Conservation (phyloP, 139 green algal genomes). For the Haematococcus lacustris region DNA sequence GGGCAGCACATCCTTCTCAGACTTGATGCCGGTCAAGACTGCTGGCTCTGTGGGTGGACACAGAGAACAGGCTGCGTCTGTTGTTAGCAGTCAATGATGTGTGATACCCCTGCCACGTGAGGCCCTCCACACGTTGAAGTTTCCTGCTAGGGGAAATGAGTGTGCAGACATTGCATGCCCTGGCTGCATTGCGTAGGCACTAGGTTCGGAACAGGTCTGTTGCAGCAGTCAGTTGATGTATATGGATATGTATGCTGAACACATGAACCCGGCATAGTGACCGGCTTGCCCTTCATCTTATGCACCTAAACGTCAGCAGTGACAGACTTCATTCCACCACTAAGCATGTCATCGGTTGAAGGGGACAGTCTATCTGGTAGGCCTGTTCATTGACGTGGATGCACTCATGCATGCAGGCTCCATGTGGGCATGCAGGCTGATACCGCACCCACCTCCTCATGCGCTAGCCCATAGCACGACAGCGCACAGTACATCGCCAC, state of each 20-base stretch:
- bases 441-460: constrained; percentile 22
- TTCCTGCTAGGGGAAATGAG: too few relatives aligned
- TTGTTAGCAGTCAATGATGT: too few relatives aligned
- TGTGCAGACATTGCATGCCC: too few relatives aligned
- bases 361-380: background rate
- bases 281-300: background rate
- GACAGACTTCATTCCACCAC: background rate
- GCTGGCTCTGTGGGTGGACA: too few relatives aligned
- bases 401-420: background rate
- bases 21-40: background rate
- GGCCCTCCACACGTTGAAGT: too few relatives aligned
- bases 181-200: too few relatives aligned
- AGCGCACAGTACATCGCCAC: constrained; percentile 41
- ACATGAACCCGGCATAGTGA: too few relatives aligned
- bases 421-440: background rate
- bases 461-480: constrained; percentile 37
- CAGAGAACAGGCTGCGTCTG: too few relatives aligned
- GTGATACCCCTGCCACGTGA: too few relatives aligned
- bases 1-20: background rate
- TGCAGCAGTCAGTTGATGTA: too few relatives aligned
- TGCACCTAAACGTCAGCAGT: background rate
- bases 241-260: too few relatives aligned
- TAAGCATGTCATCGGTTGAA: background rate
- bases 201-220: too few relatives aligned
- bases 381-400: background rate